phyloP scores from a whole-genome alignment of 176 grass and related monocot species.

The Tuctoria greenei region DNA sequence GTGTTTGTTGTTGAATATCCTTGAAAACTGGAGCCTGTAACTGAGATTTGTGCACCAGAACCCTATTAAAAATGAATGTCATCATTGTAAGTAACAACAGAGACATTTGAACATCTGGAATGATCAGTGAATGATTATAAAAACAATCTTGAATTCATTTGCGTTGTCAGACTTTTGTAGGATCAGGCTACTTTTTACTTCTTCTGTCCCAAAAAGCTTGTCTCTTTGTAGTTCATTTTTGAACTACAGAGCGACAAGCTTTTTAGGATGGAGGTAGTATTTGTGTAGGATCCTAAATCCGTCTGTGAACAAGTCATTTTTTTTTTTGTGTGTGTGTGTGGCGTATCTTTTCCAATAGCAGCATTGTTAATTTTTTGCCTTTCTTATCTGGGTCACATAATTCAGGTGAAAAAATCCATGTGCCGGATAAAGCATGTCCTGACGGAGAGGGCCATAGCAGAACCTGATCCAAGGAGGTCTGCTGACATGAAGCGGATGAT shows the following conservation, averaged over 20 bases:
- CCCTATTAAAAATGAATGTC: neutral
- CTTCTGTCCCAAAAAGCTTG: too few species aligned
- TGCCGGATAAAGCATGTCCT: slow-evolving; percentile 94
- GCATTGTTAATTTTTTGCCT: neutral
- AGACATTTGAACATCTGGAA: neutral
- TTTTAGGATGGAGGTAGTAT: too few species aligned
- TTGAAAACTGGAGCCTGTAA: neutral
- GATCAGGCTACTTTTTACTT: neutral
- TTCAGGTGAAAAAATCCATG: slow-evolving; percentile 84
- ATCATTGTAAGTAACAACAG: neutral
- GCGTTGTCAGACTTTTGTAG: neutral
- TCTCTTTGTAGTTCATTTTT: too few species aligned
- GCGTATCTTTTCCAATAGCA: slow-evolving; percentile 7
- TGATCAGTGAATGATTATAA: neutral
- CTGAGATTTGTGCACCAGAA: too few species aligned
- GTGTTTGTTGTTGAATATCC: neutral
- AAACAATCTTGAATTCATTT: neutral
- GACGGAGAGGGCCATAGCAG: slow-evolving; percentile 87
- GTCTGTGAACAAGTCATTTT: neutral
- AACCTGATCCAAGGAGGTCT: slow-evolving; percentile 74
- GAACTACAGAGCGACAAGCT: too few species aligned
- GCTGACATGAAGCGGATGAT: slow-evolving; percentile 97
- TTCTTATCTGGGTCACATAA: slow-evolving; percentile 4
- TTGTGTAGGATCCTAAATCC: too few species aligned
- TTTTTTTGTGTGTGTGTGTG: neutral